Evolutionary conservation across 495 filamentous ascomycete species (phyloP).

Genomic region (Daldinia caldariorum): DNA sequence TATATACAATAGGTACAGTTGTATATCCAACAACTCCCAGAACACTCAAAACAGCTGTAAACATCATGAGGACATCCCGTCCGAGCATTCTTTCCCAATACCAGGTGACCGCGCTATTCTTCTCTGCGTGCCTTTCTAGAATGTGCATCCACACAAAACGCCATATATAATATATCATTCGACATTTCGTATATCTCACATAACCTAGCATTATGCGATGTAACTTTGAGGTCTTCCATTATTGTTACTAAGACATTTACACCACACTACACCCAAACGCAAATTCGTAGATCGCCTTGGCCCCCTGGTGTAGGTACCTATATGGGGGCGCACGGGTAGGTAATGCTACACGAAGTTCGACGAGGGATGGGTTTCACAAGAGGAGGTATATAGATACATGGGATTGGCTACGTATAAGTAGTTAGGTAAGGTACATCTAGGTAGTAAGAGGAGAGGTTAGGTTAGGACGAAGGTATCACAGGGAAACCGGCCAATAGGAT

Average conservation of each 20-base stretch:
- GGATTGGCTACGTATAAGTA: too few relatives aligned
- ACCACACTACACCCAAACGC: neutral
- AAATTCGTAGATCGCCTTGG: neutral
- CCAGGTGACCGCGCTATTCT: neutral
- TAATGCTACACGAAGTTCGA: neutral
- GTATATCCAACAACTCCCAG: neutral
- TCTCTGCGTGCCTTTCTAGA: neutral
- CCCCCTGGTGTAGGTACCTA: neutral
- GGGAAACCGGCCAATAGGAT: constrained; percentile 31
- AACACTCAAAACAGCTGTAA: neutral
- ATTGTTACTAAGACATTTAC: neutral
- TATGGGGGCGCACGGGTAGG: neutral
- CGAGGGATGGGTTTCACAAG: constrained; percentile 2
- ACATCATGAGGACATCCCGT: constrained; percentile 1
- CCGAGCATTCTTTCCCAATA: neutral
- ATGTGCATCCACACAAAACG: neutral
- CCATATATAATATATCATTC: neutral
- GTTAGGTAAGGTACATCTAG: too few relatives aligned
- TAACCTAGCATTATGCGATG: neutral
- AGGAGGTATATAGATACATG: neutral
- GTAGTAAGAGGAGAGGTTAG: too few relatives aligned
- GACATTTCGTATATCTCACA: neutral
- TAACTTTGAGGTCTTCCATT: neutral
- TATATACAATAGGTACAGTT: neutral
- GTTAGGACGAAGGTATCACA: neutral